Evolutionary conservation across 345 rosid species (phyloP).

Genomic region (Moricandia arvensis): DNA sequence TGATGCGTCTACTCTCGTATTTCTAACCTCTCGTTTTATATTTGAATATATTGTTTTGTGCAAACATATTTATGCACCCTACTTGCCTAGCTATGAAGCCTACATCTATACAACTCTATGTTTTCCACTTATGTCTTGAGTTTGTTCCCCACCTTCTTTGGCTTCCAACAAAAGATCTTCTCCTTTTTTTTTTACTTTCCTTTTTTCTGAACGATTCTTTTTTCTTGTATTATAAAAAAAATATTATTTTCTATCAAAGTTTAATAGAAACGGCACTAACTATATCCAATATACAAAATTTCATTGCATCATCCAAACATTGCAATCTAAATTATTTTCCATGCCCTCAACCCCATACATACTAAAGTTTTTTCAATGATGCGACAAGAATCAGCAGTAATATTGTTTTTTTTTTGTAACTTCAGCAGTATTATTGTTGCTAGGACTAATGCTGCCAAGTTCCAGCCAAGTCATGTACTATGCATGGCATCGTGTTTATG

Average conservation of each 20-base stretch:
- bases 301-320: conserved; percentile 34
- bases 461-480: background rate
- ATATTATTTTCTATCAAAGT: conserved; percentile 13
- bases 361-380: no score
- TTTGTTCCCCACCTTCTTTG: conserved; percentile 46
- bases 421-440: background rate
- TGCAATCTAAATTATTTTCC: conserved; percentile 6
- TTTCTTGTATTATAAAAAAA: conserved; percentile 19
- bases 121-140: conserved; percentile 45
- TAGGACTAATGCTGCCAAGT: no score
- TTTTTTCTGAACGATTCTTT: background rate
- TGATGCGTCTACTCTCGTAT: conserved; percentile 19
- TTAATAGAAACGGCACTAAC: conserved; percentile 31
- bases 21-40: conserved; percentile 26
- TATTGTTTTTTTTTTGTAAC: conserved; percentile 13
- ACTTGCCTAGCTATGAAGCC: conserved; percentile 30
- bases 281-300: conserved; percentile 16
- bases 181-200: conserved; percentile 7
- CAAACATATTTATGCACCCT: conserved; percentile 29
- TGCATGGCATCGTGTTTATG: background rate
- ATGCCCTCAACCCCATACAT: no score
- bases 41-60: conserved; percentile 13
- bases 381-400: background rate
- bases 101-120: conserved; percentile 40
- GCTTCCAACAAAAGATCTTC: conserved; percentile 40